Evolutionary conservation across 2,329 filamentous ascomycete species (phyloP).

Genomic region (Trichophyton benhamiae): DNA sequence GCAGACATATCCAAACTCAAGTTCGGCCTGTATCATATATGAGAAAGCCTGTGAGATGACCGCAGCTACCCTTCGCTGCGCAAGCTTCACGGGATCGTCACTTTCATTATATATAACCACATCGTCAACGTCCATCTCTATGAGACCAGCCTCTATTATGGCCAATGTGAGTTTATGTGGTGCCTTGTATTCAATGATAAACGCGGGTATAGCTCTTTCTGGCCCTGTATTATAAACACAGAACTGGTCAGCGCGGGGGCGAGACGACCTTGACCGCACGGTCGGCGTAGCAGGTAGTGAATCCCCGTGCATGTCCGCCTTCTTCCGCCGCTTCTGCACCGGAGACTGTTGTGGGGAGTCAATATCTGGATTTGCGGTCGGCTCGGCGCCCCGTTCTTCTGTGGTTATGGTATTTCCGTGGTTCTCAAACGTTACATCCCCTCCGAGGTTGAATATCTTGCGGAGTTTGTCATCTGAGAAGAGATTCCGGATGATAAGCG

Average conservation of each 20-base stretch:
- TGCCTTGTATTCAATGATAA: constrained; percentile 36
- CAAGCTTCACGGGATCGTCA: constrained; percentile 14
- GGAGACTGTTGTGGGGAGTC: background rate
- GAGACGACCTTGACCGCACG: constrained; percentile 7
- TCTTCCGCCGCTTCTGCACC: constrained; percentile 3
- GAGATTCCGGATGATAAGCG: constrained; percentile 4
- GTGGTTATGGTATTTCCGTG: constrained; percentile 12
- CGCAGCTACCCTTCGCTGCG: constrained; percentile 28
- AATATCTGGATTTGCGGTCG: background rate
- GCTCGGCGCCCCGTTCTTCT: background rate
- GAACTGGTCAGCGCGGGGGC: constrained; percentile 23
- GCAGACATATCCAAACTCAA: constrained; percentile 34
- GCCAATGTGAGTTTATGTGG: constrained; percentile 36
- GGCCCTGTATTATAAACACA: constrained; percentile 23
- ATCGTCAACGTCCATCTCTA: constrained; percentile 30
- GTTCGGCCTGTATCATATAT: constrained; percentile 38
- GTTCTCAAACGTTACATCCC: constrained; percentile 13
- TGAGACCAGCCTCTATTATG: constrained; percentile 34
- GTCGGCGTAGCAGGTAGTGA: constrained; percentile 1
- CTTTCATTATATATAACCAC: constrained; percentile 25
- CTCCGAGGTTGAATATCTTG: constrained; percentile 8
- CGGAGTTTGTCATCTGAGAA: constrained; percentile 2
- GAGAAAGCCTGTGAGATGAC: constrained; percentile 39
- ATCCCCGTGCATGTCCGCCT: background rate
- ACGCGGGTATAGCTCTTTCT: constrained; percentile 17